Base-by-base conservation (phyloP, 2,329 filamentous ascomycete species). In the Colletotrichum cordylinicola region DNA sequence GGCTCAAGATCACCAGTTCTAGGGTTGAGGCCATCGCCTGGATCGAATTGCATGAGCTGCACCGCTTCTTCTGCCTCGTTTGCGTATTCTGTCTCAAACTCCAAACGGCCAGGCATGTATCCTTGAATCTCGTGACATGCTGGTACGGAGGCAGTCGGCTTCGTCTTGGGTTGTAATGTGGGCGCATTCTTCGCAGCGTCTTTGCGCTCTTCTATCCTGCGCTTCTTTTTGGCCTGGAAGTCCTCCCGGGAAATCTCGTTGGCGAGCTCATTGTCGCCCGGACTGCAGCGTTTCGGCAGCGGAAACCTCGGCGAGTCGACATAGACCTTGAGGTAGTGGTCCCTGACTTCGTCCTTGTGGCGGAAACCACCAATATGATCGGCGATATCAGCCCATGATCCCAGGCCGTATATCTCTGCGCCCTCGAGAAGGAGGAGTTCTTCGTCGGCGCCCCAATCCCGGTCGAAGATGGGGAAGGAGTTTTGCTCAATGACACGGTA, bases 21-120 rank as follows among this genome's bases (percentile, higher is more conserved):
- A 1, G 94, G 93, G 81, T 98, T 98, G 79, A 98, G 89, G 73
- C 97, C 97, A 85, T 98, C 96, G 31, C 97, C 97, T 0, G 97
- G 96, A 73, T 98, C 96, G 81, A 99, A 99, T 78, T 98, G 94
- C 96, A 99, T 98, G 78, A 98, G 93, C 83, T 99, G 97, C 3
- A 99, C 97, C 0, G 96, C 96, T 85, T 98, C 98, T 86, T 99
- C 97, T 1, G 97, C 97, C 81, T 99, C 97, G 81, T 99, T 99
- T 81, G 96, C 95, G 82, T 98, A 97, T 81, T 99, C 97, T 0
- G 95, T 98, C 88, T 99, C 97, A 78, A 99, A 99, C 82, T 99
- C 97, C 78, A 99, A 86, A 55, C 97, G 95, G 60, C 97, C 97
- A 4, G 97, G 97, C 97, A 99, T 99, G 84, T 98, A 99, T 4